Evolutionary conservation across 805 yeast genomes (phyloP).

Genomic region (baker's yeast (Saccharomyces cerevisiae)): DNA sequence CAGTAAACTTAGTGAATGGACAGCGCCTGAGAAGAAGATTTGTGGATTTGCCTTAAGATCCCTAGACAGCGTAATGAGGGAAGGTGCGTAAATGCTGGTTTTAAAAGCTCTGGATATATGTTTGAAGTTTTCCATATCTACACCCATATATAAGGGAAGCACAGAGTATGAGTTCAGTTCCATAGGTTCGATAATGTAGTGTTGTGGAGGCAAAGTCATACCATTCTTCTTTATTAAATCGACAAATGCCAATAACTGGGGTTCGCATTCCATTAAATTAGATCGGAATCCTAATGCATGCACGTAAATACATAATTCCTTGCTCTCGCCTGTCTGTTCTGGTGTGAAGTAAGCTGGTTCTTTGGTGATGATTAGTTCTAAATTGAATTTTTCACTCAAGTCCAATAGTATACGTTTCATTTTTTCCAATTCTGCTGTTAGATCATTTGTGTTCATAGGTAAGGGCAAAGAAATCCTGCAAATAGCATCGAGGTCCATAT

Average conservation of each 20-base stretch:
- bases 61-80: constrained; percentile 3
- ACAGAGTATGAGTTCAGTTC: constrained; percentile 17
- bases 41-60: constrained; percentile 5
- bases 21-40: constrained; percentile 16
- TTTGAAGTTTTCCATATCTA: constrained; percentile 15
- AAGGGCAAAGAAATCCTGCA: neutral
- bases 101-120: constrained; percentile 11
- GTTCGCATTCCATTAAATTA: constrained; percentile 11
- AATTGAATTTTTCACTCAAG: constrained; percentile 12
- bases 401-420: constrained; percentile 3
- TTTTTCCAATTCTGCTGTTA: neutral
- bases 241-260: constrained; percentile 13
- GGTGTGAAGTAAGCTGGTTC: constrained; percentile 3
- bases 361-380: constrained; percentile 13
- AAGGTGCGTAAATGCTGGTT: constrained; percentile 16
- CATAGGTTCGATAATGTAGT: constrained; percentile 14
- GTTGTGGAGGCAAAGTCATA: neutral
- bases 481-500: neutral
- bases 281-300: constrained; percentile 16
- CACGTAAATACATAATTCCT: constrained; percentile 1
- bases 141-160: constrained; percentile 19
- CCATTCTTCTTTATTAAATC: constrained; percentile 5
- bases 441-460: neutral
- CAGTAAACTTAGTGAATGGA: constrained; percentile 12
- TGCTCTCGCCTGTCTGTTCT: neutral